These are phyloP conservation scores for Notholithocarpus densiflorus DNA, from an alignment of 306 rosid genomes.

Conservation along the genomic window DNA sequence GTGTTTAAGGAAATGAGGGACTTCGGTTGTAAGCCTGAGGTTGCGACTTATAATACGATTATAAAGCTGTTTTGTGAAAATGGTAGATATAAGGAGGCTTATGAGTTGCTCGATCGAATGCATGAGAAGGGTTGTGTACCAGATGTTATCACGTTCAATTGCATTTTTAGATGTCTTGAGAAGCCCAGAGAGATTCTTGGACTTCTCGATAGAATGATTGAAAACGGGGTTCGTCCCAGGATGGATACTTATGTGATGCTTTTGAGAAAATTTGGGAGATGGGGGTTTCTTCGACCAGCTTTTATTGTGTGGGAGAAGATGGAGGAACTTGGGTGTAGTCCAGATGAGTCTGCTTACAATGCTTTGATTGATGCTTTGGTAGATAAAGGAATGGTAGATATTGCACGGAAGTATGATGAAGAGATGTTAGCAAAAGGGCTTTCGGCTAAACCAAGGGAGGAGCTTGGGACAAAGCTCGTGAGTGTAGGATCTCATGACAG, in stretches of 20 bases:
- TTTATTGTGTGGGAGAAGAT: constrained; percentile 71
- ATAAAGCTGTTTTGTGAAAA: constrained; percentile 68
- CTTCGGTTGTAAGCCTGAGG: constrained; percentile 56
- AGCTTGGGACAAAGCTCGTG: constrained; percentile 49
- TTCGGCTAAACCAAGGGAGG: constrained; percentile 74
- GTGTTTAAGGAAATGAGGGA: constrained; percentile 77
- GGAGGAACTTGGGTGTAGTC: constrained; percentile 78
- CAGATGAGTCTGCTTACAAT: constrained; percentile 74
- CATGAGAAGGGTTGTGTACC: constrained; percentile 47
- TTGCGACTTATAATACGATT: constrained; percentile 66
- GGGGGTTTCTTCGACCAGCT: constrained; percentile 89
- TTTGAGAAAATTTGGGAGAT: constrained; percentile 77
- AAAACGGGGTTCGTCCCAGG: constrained; percentile 59
- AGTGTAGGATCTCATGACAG: constrained; percentile 28
- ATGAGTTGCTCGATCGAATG: constrained; percentile 48
- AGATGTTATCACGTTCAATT: constrained; percentile 59
- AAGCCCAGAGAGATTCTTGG: constrained; percentile 63
- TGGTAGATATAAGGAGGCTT: constrained; percentile 68
- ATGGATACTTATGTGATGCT: constrained; percentile 85
- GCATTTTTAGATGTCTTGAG: constrained; percentile 55
- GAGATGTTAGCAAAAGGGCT: constrained; percentile 87
- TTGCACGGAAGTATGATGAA: constrained; percentile 76
- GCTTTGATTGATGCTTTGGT: constrained; percentile 80
- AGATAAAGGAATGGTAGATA: constrained; percentile 69
- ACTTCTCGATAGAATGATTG: constrained; percentile 70